A percentile compares a stretch with the other conserved stretches of the same genome.
These are phyloP conservation scores for Lomentospora prolificans DNA, from an alignment of 2,329 filamentous ascomycete species.

Conservation along the genomic window DNA sequence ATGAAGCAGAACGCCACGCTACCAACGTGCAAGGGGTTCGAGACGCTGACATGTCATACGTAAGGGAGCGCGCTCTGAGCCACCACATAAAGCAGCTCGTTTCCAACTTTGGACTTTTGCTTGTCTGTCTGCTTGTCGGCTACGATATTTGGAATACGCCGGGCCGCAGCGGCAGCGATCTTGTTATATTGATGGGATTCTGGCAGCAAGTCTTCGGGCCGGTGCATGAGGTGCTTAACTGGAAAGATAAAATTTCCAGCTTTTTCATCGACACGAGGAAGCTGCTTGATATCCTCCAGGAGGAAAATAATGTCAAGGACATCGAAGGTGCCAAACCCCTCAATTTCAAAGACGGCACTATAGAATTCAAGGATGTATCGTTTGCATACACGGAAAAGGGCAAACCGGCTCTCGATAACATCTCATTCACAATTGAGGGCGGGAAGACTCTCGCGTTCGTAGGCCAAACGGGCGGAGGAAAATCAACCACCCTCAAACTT, in stretches of 20 bases:
- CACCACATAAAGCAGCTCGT: slow-evolving; percentile 10
- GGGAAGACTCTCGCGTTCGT: slow-evolving; percentile 51
- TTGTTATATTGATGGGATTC: slow-evolving; percentile 56
- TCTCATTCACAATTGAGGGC: slow-evolving; percentile 37
- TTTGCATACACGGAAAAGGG: slow-evolving; percentile 47
- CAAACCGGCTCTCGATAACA: slow-evolving; percentile 32
- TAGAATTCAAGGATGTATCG: slow-evolving; percentile 42
- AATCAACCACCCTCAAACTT: slow-evolving; percentile 52
- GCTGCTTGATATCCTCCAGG: slow-evolving; percentile 45
- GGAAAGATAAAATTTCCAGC: slow-evolving; percentile 16
- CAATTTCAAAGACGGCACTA: slow-evolving; percentile 32
- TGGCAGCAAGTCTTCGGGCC: slow-evolving; percentile 40
- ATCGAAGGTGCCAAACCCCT: slow-evolving; percentile 33
- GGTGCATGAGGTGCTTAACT: slow-evolving; percentile 21
- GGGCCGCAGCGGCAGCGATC: slow-evolving; percentile 42
- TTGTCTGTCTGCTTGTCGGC: slow-evolving; percentile 2
- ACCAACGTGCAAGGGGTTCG: slow-evolving; percentile 10
- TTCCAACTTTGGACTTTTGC: slow-evolving; percentile 13
- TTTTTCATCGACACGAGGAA: slow-evolving; percentile 57
- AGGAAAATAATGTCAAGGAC: slow-evolving; percentile 44
- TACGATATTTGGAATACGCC: slow-evolving; percentile 7
- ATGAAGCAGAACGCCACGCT: slow-evolving; percentile 16
- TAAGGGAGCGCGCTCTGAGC: slow-evolving; percentile 10
- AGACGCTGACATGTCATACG: slow-evolving; percentile 9
- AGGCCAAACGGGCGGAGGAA: slow-evolving; percentile 52